A percentile compares a stretch with the other conserved stretches of the same genome.
Conservation (phyloP, 768 basidiomycete genomes). For the Hydnum rufescens region DNA sequence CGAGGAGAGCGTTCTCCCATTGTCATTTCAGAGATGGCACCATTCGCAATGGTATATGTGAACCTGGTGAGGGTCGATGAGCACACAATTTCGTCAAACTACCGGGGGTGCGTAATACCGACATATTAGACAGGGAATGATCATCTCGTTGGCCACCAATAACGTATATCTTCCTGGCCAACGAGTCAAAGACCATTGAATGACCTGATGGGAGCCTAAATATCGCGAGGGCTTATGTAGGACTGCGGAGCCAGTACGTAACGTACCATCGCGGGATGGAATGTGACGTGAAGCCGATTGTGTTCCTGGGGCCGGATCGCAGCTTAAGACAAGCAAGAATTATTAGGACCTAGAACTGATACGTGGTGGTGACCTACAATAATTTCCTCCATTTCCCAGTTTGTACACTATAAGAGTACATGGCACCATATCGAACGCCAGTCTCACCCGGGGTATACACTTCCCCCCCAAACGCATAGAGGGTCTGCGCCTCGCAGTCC, state of each 20-base stretch:
- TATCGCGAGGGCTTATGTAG: not conserved
- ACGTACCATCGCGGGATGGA: slow-evolving; percentile 7
- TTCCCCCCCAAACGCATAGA: slow-evolving; percentile 63
- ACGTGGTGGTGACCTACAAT: slow-evolving; percentile 40
- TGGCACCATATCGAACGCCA: slow-evolving; percentile 32
- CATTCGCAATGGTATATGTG: not conserved
- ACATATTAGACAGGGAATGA: slow-evolving; percentile 56
- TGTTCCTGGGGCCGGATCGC: too few relatives aligned
- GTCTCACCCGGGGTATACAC: slow-evolving; percentile 14
- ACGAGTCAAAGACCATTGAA: slow-evolving; percentile 60
- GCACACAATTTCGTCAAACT: slow-evolving; percentile 13
- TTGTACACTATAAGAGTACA: slow-evolving; percentile 53
- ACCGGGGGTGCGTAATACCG: slow-evolving; percentile 32
- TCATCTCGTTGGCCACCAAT: slow-evolving; percentile 54
- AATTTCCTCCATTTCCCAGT: slow-evolving; percentile 46
- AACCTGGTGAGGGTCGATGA: not conserved
- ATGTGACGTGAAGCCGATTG: too few relatives aligned
- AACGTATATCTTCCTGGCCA: slow-evolving; percentile 38
- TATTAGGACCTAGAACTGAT: too few relatives aligned
- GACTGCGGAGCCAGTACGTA: not conserved
- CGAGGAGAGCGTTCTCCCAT: slow-evolving; percentile 56
- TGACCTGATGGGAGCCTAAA: slow-evolving; percentile 28
- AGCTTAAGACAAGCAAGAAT: not conserved
- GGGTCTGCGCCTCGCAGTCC: slow-evolving; percentile 44
- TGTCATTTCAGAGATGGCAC: slow-evolving; percentile 12